These are phyloP conservation scores for Cyclotella sp. DNA, from an alignment of 108 stramenopile species.

Conservation along the genomic window DNA sequence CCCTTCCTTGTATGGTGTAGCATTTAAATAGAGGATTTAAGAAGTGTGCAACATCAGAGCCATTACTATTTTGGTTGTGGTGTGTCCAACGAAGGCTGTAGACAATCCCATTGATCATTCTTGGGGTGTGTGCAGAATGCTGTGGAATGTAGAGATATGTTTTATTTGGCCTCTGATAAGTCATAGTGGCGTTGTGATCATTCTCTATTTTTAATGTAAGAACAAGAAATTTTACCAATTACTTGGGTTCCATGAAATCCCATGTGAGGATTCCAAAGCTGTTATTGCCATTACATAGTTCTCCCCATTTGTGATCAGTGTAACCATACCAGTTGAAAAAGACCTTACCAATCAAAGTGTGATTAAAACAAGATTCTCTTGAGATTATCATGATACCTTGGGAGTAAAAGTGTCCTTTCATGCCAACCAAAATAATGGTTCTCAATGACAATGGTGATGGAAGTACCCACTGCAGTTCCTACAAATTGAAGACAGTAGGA, in stretches of 20 bases:
- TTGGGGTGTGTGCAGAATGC: slow-evolving; percentile 10
- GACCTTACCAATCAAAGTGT: not conserved
- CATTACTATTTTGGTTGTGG: slow-evolving; percentile 3
- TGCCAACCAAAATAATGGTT: not conserved
- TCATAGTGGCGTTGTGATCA: not conserved
- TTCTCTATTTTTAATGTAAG: not conserved
- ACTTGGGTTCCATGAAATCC: not conserved
- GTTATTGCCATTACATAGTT: not conserved
- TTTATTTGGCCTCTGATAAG: slow-evolving; percentile 13
- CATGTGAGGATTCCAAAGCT: slow-evolving; percentile 4
- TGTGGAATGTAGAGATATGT: slow-evolving; percentile 33
- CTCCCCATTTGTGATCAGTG: not conserved
- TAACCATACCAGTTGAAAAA: not conserved
- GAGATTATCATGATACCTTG: not conserved
- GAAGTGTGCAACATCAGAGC: not conserved
- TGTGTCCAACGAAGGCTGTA: slow-evolving; percentile 10
- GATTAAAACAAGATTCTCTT: not conserved
- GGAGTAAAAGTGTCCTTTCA: not conserved
- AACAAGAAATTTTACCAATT: not conserved
- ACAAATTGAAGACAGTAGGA: not conserved
- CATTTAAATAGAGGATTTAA: not conserved
- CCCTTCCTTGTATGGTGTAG: not conserved
- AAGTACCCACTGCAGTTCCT: not conserved
- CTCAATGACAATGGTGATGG: not conserved
- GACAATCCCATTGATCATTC: slow-evolving; percentile 24